Conservation (phyloP, 768 basidiomycete species). For the Suillus spraguei region DNA sequence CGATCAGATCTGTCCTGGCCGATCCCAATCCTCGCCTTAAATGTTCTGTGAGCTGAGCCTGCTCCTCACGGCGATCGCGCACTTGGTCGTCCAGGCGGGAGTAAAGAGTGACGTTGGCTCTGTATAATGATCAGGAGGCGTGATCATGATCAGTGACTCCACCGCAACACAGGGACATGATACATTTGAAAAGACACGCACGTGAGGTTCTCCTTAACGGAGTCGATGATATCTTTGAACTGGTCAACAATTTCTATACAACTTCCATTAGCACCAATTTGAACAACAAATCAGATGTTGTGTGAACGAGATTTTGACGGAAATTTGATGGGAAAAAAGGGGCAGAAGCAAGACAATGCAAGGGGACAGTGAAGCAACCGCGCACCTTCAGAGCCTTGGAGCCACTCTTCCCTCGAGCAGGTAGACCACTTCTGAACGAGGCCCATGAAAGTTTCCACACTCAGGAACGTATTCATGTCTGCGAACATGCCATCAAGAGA, state of each 20-base stretch:
- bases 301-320: slow-evolving; percentile 20
- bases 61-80: slow-evolving; percentile 22
- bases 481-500: slow-evolving; percentile 22
- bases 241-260: slow-evolving; percentile 8
- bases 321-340: slow-evolving; percentile 25
- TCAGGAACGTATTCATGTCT: slow-evolving; percentile 23
- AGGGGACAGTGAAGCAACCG: slow-evolving; percentile 3
- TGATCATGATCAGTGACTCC: slow-evolving; percentile 15
- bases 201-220: slow-evolving; percentile 33
- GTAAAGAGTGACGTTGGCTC: slow-evolving; percentile 25
- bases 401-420: slow-evolving; percentile 33
- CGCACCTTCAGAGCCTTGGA: slow-evolving; percentile 32
- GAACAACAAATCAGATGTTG: slow-evolving; percentile 18
- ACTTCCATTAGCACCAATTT: neutral
- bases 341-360: slow-evolving; percentile 1
- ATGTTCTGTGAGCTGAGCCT: slow-evolving; percentile 22
- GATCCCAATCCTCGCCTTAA: slow-evolving; percentile 19
- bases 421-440: slow-evolving; percentile 31
- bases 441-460: slow-evolving; percentile 22
- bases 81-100: slow-evolving; percentile 23
- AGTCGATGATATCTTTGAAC: slow-evolving; percentile 11
- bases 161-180: neutral
- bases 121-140: slow-evolving; percentile 11
- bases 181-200: slow-evolving; percentile 16
- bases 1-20: slow-evolving; percentile 18